Base-by-base conservation (phyloP, 192 early-diverging fungal genomes). In the Linnemannia zychae region DNA sequence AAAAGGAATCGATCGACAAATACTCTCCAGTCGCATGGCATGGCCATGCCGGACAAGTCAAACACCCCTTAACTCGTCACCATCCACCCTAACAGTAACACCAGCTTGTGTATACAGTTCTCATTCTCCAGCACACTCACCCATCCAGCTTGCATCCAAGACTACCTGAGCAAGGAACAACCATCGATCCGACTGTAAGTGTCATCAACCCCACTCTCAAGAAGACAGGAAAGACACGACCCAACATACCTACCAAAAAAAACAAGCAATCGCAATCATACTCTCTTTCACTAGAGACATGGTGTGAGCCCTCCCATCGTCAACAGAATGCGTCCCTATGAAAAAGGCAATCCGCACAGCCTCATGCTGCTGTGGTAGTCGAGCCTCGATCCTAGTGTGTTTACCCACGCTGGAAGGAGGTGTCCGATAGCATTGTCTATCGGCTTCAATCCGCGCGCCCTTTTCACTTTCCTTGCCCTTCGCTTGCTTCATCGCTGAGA, bases 1-100 rank as follows among this genome's bases (percentile, higher is more conserved):
- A 63, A 31, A 31, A 31, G 57, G 57, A 63, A 63, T 63, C 57
- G 57, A 63, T 63, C 57, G 57, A 31, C 57, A 63, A 44, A 63
- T 28, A 31, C 15, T 28, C 12, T 15, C 40, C 13, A 49, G 9
- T 17, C 48, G 16, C 57, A 63, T 63, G 57, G 57, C 57, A 33
- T n/a, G n/a, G n/a, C n/a, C 24, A 28, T 11, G 53, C 18, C 53
- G 24, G 24, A 63, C 22, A 31, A 4, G 2, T 31, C 28, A 2
- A 33, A 63, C 2, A 31, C 57, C 57, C 57, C 57, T 63, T 63
- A 63, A 63, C 57, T 15, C 7, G 15, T 63, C 11, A 2, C 57
- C 24, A 63, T 31, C 13, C n/a, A 57, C 52, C 0, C n/a, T 11
- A 57, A 7, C n/a, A 24, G 7, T 57, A 7, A 49, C 47, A 2